These are phyloP conservation scores for Apiospora malaysiana DNA, from an alignment of 2,329 filamentous ascomycete species.

Conservation along the genomic window DNA sequence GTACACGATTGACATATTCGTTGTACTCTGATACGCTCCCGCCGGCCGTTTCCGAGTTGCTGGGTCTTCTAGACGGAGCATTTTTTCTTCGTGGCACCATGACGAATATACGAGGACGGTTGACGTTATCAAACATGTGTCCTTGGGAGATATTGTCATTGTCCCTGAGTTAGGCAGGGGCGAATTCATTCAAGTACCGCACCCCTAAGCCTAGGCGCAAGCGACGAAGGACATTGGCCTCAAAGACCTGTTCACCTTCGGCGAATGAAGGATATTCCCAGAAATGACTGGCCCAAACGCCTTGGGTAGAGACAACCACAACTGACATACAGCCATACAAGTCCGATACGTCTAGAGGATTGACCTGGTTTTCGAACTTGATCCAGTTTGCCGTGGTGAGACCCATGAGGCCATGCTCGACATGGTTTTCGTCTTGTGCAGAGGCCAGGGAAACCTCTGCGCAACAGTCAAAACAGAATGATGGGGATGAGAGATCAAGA, in stretches of 20 bases:
- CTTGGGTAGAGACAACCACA: slow-evolving; percentile 6
- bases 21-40: no score
- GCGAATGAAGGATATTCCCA: neutral
- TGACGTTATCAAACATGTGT: slow-evolving; percentile 19
- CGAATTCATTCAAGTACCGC: neutral
- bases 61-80: no score
- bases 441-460: neutral
- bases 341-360: neutral
- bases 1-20: no score
- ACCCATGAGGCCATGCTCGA: neutral
- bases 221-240: neutral
- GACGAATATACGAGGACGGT: neutral
- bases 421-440: neutral
- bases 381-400: neutral
- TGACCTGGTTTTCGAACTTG: neutral
- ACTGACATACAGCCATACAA: slow-evolving; percentile 15
- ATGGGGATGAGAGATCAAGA: no score
- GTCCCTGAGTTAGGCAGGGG: neutral
- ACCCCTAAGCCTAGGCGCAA: neutral
- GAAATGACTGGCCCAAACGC: slow-evolving; percentile 18
- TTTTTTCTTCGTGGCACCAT: no score
- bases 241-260: neutral
- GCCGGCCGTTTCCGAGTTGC: no score
- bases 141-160: neutral
- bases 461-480: neutral